Conservation (phyloP, 148 eudicot species). For the Camellia lanceoleosa region DNA sequence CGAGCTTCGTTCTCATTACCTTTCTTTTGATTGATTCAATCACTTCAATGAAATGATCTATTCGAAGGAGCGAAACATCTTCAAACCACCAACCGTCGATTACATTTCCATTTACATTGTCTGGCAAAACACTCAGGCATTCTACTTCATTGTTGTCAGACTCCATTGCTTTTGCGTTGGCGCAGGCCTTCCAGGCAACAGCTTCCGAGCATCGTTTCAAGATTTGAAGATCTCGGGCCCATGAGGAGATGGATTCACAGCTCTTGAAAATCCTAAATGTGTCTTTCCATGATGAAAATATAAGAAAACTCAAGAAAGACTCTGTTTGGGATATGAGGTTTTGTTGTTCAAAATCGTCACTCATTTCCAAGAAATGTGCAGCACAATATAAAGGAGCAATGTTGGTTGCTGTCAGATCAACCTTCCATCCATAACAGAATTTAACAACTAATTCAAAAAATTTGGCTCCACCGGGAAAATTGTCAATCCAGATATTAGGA, state of each 20-base stretch:
- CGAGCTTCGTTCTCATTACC: slow-evolving; percentile 34
- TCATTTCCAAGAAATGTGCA: slow-evolving; percentile 47
- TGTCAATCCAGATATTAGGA: slow-evolving; percentile 22
- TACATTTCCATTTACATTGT: slow-evolving; percentile 14
- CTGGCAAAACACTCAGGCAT: slow-evolving; percentile 13
- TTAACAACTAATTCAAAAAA: slow-evolving; percentile 37
- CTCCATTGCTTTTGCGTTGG: slow-evolving; percentile 14
- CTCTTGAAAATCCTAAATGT: slow-evolving; percentile 37
- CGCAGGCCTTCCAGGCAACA: slow-evolving; percentile 49
- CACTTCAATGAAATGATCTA: slow-evolving; percentile 54
- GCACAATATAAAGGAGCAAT: slow-evolving; percentile 40
- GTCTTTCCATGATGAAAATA: slow-evolving; percentile 53
- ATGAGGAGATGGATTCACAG: slow-evolving; percentile 44
- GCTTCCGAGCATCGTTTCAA: slow-evolving; percentile 37
- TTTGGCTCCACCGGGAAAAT: slow-evolving; percentile 43
- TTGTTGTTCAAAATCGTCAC: slow-evolving; percentile 32
- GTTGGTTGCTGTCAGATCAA: slow-evolving; percentile 37
- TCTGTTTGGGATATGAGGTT: slow-evolving; percentile 45
- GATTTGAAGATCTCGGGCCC: slow-evolving; percentile 32
- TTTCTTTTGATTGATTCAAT: slow-evolving; percentile 31
- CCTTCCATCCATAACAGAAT: slow-evolving; percentile 47
- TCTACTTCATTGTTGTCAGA: slow-evolving; percentile 5
- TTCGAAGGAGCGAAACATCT: slow-evolving; percentile 41
- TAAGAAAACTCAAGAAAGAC: slow-evolving; percentile 34
- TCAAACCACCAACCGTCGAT: slow-evolving; percentile 47